These are phyloP conservation scores for Erigeron philadelphicus DNA, from an alignment of 140 eudicot genomes.

Conservation along the genomic window DNA sequence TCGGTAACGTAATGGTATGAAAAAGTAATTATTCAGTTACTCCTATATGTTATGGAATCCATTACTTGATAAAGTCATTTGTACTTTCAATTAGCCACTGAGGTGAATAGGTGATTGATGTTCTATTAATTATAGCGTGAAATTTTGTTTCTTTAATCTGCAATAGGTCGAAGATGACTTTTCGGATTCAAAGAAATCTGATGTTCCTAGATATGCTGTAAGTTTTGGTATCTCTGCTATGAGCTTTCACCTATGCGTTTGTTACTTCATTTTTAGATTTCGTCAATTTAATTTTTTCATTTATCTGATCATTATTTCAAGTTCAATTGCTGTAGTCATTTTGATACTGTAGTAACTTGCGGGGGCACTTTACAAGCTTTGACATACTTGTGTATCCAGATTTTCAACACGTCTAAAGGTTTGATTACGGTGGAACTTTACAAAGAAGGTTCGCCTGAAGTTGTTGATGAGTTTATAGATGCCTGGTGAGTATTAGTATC, in stretches of 20 bases:
- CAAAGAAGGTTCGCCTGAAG: conserved; percentile 89
- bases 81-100: neutral
- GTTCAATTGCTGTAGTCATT: neutral
- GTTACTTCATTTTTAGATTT: neutral
- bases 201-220: conserved; percentile 90
- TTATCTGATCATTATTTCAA: neutral
- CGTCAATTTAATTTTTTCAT: neutral
- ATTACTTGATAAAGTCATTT: neutral
- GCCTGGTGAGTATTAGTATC: conserved; percentile 48
- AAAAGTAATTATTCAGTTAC: conserved; percentile 9
- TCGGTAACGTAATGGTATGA: neutral
- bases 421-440: conserved; percentile 67
- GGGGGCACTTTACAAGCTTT: conserved; percentile 1
- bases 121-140: neutral
- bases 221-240: conserved; percentile 27
- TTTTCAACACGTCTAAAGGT: conserved; percentile 78
- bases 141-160: conserved; percentile 19
- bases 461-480: conserved; percentile 69
- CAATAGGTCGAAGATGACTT: conserved; percentile 53
- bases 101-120: conserved; percentile 21
- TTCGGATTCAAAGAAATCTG: conserved; percentile 54
- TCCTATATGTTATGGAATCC: neutral
- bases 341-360: neutral
- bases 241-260: neutral
- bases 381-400: conserved; percentile 37